Evolutionary conservation across 2,329 filamentous ascomycete species (phyloP), one percentile per base, ranked within the genome.

Genomic region (Fusarium sp.): DNA sequence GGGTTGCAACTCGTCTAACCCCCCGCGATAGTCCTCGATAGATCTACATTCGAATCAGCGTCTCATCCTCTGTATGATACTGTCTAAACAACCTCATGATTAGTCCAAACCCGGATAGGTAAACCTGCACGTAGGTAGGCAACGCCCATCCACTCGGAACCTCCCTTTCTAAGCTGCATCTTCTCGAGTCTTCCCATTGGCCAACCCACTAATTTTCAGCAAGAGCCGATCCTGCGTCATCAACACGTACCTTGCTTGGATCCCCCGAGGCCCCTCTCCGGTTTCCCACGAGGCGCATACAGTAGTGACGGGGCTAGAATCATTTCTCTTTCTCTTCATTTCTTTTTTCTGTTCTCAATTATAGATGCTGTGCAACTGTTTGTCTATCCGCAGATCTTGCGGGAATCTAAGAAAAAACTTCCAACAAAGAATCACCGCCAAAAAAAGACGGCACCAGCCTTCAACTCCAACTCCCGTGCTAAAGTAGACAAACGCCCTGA

Each of bases 401-500:
- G 69, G 69, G 60, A 61, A 65, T 73, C 63, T 68, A 47, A 58
- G 58, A 68, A 65, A 58, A 54, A 54, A 54, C 47, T n/a, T 54
- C 66, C 20, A 40, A 40, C 62, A 54, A 75, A 56, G 67, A 65
- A 27, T 58, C 64, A 64, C 58, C 58, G 27, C 33, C 61, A 67
- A 67, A 27, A 66, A 66, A n/a, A 40, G 57, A 59, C 54, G 45
- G 62, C 58, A 37, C 40, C 56, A 62, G 33, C 66, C 63, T 63
- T 68, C 61, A 63, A 76, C 76, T 73, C 71, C 63, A 75, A 77
- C 69, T 76, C 76, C 76, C 65, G 57, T 77, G 74, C 76, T 77
- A 72, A 71, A 70, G 40, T 73, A 78, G 65, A 75, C 66, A 77
- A 78, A 77, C 76, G 70, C 76, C 70, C 61, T 66, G 47, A 59